Conservation (phyloP, 495 filamentous ascomycete species). For the Annulohypoxylon bovei region DNA sequence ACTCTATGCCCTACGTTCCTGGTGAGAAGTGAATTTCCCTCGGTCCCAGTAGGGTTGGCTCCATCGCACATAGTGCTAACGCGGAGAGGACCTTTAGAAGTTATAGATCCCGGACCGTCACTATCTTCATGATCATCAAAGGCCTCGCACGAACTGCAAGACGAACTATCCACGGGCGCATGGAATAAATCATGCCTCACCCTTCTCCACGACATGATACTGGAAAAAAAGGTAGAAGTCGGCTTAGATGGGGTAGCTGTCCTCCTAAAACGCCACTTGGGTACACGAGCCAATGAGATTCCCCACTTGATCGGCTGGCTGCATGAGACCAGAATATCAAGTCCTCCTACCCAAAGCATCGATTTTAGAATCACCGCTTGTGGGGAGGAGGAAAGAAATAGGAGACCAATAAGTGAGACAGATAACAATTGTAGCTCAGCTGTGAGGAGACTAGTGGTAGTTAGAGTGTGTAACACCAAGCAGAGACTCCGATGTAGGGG, state of each 20-base stretch:
- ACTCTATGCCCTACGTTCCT: conserved; percentile 12
- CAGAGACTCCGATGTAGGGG: conserved; percentile 88
- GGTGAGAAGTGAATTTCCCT: conserved; percentile 2
- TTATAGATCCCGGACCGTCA: conserved; percentile 10
- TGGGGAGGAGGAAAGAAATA: conserved; percentile 80
- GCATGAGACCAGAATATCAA: conserved; percentile 78
- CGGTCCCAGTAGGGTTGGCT: background rate
- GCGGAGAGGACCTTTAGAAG: conserved; percentile 17
- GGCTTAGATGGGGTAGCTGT: conserved; percentile 41
- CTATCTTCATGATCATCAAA: conserved; percentile 43
- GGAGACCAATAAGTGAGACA: conserved; percentile 80
- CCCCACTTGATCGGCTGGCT: conserved; percentile 84
- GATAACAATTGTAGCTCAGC: conserved; percentile 91
- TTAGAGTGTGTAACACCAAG: conserved; percentile 76
- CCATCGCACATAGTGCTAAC: conserved; percentile 23
- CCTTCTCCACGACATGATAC: conserved; percentile 43
- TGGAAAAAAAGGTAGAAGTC: conserved; percentile 38
- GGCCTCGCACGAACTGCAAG: conserved; percentile 47
- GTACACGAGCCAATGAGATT: conserved; percentile 84
- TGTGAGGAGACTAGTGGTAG: conserved; percentile 84
- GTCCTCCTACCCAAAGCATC: conserved; percentile 86
- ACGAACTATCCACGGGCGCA: conserved; percentile 43
- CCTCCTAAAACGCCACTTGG: conserved; percentile 86
- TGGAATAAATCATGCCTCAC: conserved; percentile 47
- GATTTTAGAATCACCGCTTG: conserved; percentile 85